Evolutionary conservation across 2,329 filamentous ascomycete genomes (phyloP).

Genomic region (Berkeleyomyces basicola): DNA sequence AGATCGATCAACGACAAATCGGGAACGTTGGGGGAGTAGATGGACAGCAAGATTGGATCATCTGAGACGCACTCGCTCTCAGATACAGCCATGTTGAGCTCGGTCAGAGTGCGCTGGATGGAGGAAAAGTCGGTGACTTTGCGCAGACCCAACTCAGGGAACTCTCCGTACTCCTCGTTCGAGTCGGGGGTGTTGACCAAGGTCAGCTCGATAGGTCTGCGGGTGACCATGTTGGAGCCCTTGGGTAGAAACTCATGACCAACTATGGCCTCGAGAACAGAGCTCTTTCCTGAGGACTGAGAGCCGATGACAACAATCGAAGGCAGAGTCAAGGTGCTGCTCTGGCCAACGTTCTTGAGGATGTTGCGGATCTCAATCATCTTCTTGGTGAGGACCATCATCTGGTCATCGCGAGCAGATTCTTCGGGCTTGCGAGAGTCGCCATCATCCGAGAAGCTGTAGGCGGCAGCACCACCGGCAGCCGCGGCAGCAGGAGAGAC

Average conservation of each 20-base stretch:
- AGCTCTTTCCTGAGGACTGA: slow-evolving; percentile 96
- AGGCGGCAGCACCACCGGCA: slow-evolving; percentile 55
- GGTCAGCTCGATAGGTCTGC: slow-evolving; percentile 87
- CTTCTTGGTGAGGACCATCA: slow-evolving; percentile 98
- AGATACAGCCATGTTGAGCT: slow-evolving; percentile 85
- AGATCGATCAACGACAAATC: slow-evolving; percentile 92
- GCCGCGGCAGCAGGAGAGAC: slow-evolving; percentile 44
- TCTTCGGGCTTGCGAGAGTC: slow-evolving; percentile 49
- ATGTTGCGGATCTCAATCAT: slow-evolving; percentile 98
- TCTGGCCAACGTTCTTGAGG: slow-evolving; percentile 81
- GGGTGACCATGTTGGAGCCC: slow-evolving; percentile 96
- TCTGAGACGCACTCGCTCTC: slow-evolving; percentile 86
- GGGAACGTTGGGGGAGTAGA: slow-evolving; percentile 88
- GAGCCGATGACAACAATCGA: slow-evolving; percentile 99
- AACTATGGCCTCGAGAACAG: slow-evolving; percentile 89
- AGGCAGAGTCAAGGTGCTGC: slow-evolving; percentile 69
- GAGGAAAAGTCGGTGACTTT: slow-evolving; percentile 84
- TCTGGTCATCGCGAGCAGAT: slow-evolving; percentile 78
- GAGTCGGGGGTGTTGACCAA: slow-evolving; percentile 87
- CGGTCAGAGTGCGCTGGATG: slow-evolving; percentile 85
- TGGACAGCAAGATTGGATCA: slow-evolving; percentile 88
- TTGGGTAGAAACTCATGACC: slow-evolving; percentile 96
- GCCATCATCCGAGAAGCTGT: slow-evolving; percentile 54
- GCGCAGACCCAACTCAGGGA: slow-evolving; percentile 75
- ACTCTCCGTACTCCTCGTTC: slow-evolving; percentile 83